Conservation (phyloP, 2,329 filamentous ascomycete species). For the Magnaporthiopsis poae region DNA sequence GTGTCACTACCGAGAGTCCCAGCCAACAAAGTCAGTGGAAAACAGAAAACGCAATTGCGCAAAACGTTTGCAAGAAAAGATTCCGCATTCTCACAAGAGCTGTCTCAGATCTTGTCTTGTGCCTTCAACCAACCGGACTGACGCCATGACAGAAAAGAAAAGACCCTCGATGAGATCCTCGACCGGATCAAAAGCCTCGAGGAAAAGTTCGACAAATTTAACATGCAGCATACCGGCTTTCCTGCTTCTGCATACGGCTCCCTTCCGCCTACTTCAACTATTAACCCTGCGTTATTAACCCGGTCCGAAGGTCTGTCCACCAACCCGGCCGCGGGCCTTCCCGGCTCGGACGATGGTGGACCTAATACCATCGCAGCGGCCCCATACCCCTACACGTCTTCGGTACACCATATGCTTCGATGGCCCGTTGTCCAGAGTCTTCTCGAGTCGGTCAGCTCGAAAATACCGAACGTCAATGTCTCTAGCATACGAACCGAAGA, state of each 20-base stretch:
- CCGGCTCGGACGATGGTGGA: constrained; percentile 7
- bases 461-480: constrained; percentile 23
- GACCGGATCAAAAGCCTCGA: constrained; percentile 46
- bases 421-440: constrained; percentile 37
- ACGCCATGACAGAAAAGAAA: constrained; percentile 42
- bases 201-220: constrained; percentile 41
- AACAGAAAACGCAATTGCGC: constrained; percentile 11
- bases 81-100: background rate
- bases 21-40: constrained; percentile 50
- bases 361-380: constrained; percentile 14
- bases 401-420: constrained; percentile 41
- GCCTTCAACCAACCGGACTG: background rate
- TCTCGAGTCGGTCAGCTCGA: constrained; percentile 23
- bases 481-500: constrained; percentile 26
- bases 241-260: background rate
- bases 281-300: background rate
- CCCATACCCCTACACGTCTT: constrained; percentile 25
- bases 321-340: background rate
- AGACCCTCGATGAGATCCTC: constrained; percentile 51
- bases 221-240: constrained; percentile 15
- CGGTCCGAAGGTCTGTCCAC: constrained; percentile 4
- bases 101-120: background rate
- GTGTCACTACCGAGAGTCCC: constrained; percentile 51
- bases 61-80: background rate
- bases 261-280: background rate